Conservation (phyloP, 257 asterid species). For the Rauvolfia tetraphylla region DNA sequence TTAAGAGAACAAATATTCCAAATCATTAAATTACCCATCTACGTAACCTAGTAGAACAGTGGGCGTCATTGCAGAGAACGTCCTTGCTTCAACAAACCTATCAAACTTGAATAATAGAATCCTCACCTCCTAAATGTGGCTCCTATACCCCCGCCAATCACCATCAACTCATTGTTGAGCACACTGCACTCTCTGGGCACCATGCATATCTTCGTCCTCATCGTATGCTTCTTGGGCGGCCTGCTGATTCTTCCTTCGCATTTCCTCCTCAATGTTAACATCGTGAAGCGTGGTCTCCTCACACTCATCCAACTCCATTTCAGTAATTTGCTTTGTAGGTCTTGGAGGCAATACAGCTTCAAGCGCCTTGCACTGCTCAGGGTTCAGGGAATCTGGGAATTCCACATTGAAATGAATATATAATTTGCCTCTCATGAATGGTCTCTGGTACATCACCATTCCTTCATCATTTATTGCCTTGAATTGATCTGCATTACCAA, state of each 20-base stretch:
- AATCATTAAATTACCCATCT: background rate
- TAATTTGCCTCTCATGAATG: conserved; percentile 76
- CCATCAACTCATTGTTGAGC: conserved; percentile 41
- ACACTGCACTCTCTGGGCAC: conserved; percentile 53
- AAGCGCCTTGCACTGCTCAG: conserved; percentile 53
- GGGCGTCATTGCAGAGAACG: background rate
- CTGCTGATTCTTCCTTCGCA: conserved; percentile 48
- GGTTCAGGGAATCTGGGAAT: conserved; percentile 61
- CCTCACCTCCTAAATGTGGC: background rate
- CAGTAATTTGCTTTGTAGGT: conserved; percentile 26
- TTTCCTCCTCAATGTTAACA: conserved; percentile 49
- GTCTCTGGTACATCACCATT: conserved; percentile 81
- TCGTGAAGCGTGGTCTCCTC: conserved; percentile 54
- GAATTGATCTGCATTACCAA: conserved; percentile 48
- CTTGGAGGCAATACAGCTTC: conserved; percentile 49
- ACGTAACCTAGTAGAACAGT: background rate
- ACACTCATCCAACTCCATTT: conserved; percentile 50
- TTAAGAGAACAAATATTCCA: background rate
- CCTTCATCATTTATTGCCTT: conserved; percentile 94
- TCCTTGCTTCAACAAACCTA: conserved; percentile 1
- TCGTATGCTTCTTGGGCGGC: conserved; percentile 56
- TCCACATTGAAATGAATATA: conserved; percentile 76
- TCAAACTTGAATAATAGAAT: background rate
- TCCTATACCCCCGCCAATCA: background rate
- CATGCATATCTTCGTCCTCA: conserved; percentile 51